Evolutionary conservation across 345 rosid genomes (phyloP), one percentile per base, ranked within the genome.

Genomic region (Euphorbia peplus): DNA sequence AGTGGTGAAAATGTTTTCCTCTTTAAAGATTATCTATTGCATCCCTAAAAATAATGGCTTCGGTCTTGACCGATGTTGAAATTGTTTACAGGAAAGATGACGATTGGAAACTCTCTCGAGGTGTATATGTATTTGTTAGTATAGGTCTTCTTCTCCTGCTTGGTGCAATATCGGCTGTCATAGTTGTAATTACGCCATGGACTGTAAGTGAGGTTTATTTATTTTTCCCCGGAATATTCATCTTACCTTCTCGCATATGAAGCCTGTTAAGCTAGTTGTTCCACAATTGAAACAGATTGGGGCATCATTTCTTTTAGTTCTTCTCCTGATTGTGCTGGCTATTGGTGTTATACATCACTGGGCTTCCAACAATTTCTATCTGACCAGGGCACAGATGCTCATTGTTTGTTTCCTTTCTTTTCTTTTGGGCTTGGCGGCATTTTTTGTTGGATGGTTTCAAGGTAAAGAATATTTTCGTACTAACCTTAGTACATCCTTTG

Each of bases 281-380:
- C 69, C 62, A 70, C 66, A 25, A 55, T 70, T 76, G 70, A 70
- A 55, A 88, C 96, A 95, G 99, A 76, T 90, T 19, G 99, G 98
- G 67, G 96, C 81, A 37, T 87, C 99, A 8, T 92, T 92, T 75
- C 96, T 95, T 52, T 83, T 95, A 68, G 80, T 95, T 81, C 90
- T 95, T 67, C 90, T 95, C 72, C 84, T 90, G 72, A 82, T 92
- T 52, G 96, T 90, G 65, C 91, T 95, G 65, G 92, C 99, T 46
- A 92, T 90, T 73, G 96, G 92, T 75, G 97, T 92, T 75, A 86
- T 87, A 72, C 96, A 92, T 73, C 93, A 88, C 46, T 95, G 99
- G 99, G 97, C 98, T 61, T 92, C 99, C 66, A 95, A 95, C 85
- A 95, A 90, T 85, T 92, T 95, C 87, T 95, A 95, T 76, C 78